A percentile compares a stretch with the other conserved stretches of the same genome.
Evolutionary conservation across 345 rosid genomes (phyloP).

Genomic region (Camelina neglecta): DNA sequence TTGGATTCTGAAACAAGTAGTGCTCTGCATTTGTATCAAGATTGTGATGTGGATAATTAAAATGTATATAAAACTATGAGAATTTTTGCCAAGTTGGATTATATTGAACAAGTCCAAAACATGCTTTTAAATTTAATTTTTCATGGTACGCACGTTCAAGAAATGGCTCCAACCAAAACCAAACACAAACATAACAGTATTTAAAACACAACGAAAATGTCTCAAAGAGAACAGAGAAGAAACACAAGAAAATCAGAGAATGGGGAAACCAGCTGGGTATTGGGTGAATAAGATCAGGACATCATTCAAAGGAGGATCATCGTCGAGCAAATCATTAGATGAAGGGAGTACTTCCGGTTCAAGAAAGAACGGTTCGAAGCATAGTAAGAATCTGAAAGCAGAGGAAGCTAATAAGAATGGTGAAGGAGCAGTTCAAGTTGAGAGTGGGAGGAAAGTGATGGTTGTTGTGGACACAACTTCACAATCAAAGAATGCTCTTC

Average conservation of each 20-base stretch:
- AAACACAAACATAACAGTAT: slow-evolving; percentile 37
- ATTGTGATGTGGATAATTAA: slow-evolving; percentile 31
- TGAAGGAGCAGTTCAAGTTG: slow-evolving; percentile 35
- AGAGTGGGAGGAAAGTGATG: slow-evolving; percentile 76
- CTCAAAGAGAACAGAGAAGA: slow-evolving; percentile 13
- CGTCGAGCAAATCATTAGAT: slow-evolving; percentile 48
- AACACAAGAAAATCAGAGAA: not conserved
- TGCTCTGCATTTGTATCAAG: slow-evolving; percentile 44
- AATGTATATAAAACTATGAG: not conserved
- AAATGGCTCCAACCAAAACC: slow-evolving; percentile 43
- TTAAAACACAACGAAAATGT: slow-evolving; percentile 31
- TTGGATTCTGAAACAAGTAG: slow-evolving; percentile 40
- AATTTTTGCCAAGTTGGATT: slow-evolving; percentile 29
- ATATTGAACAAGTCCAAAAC: slow-evolving; percentile 33
- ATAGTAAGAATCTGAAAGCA: slow-evolving; percentile 43
- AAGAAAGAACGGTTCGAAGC: slow-evolving; percentile 37
- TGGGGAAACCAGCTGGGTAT: slow-evolving; percentile 51
- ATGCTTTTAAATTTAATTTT: not conserved
- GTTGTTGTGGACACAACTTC: slow-evolving; percentile 84
- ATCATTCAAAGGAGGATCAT: slow-evolving; percentile 49
- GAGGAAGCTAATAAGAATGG: slow-evolving; percentile 39
- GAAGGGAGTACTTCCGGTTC: slow-evolving; percentile 49
- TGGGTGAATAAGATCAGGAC: slow-evolving; percentile 49
- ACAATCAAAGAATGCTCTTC: slow-evolving; percentile 87
- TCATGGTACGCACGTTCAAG: slow-evolving; percentile 49